These are phyloP conservation scores for Beauveria asiatica DNA, from an alignment of 2,329 filamentous ascomycete genomes.

Conservation along the genomic window DNA sequence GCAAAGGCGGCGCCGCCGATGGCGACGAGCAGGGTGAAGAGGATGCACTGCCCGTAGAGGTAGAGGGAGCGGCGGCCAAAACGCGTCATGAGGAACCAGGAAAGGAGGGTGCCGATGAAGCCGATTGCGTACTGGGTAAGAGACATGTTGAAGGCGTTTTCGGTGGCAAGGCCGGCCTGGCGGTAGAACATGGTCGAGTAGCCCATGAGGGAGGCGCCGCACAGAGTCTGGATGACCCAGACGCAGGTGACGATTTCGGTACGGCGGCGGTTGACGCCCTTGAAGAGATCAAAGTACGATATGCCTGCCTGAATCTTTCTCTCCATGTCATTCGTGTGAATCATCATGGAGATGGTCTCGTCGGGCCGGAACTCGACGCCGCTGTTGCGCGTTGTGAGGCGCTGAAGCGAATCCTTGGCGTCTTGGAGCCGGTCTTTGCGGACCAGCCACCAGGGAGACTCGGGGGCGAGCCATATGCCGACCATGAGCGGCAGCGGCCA, in stretches of 20 bases:
- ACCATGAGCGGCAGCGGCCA: slow-evolving; percentile 32
- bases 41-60: slow-evolving; percentile 26
- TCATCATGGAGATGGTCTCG: slow-evolving; percentile 41
- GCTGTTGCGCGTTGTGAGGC: slow-evolving; percentile 32
- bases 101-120: slow-evolving; percentile 29
- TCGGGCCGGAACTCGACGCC: slow-evolving; percentile 28
- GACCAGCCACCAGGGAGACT: slow-evolving; percentile 37
- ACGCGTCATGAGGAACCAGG: slow-evolving; percentile 29
- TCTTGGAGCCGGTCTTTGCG: slow-evolving; percentile 26
- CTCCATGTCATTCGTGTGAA: slow-evolving; percentile 42
- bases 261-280: slow-evolving; percentile 34
- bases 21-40: slow-evolving; percentile 26
- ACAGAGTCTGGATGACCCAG: slow-evolving; percentile 33
- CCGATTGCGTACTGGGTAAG: slow-evolving; percentile 29
- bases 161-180: slow-evolving; percentile 31
- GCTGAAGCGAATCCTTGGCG: slow-evolving; percentile 28
- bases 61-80: slow-evolving; percentile 32
- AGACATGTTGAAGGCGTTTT: slow-evolving; percentile 29
- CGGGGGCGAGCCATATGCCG: slow-evolving; percentile 29
- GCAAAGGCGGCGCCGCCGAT: slow-evolving; percentile 32
- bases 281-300: slow-evolving; percentile 40
- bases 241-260: slow-evolving; percentile 38
- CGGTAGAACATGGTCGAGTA: slow-evolving; percentile 48
- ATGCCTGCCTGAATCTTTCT: slow-evolving; percentile 31
- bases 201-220: slow-evolving; percentile 39